These are phyloP conservation scores for Cicer judaicum DNA, from an alignment of 306 rosid genomes.

Conservation along the genomic window DNA sequence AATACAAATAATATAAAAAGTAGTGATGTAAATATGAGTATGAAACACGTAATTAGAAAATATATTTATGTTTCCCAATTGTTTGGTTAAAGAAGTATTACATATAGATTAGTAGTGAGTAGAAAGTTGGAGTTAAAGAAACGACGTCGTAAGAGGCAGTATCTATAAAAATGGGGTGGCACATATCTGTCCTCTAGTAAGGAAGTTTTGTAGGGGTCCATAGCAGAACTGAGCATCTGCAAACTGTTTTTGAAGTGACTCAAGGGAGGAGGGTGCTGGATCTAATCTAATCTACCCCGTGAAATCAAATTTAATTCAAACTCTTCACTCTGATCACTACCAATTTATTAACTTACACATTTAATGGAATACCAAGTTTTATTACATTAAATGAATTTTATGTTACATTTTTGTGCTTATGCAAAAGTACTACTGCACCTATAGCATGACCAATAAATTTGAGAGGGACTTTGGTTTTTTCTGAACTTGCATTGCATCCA, in stretches of 20 bases:
- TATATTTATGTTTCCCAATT: too few relatives aligned
- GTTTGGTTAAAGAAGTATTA: too few relatives aligned
- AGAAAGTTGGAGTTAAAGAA: slow-evolving; percentile 17
- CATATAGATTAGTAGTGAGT: background rate
- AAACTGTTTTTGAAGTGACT: slow-evolving; percentile 72
- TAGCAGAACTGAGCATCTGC: slow-evolving; percentile 47
- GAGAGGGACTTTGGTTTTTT: slow-evolving; percentile 9
- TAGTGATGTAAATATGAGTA: too few relatives aligned
- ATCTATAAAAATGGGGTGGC: slow-evolving; percentile 26
- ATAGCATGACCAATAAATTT: slow-evolving; percentile 41
- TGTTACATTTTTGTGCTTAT: slow-evolving; percentile 26
- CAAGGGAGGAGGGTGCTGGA: slow-evolving; percentile 31
- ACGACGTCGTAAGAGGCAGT: slow-evolving; percentile 45
- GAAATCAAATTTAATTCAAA: too few relatives aligned
- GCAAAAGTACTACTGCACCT: background rate
- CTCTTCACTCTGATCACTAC: too few relatives aligned
- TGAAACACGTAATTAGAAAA: too few relatives aligned
- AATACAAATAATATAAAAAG: too few relatives aligned
- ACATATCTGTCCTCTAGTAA: slow-evolving; percentile 42
- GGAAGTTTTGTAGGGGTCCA: slow-evolving; percentile 53
- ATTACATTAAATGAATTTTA: slow-evolving; percentile 46
- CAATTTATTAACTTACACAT: too few relatives aligned
- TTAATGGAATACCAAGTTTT: slow-evolving; percentile 17
- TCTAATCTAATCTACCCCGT: too few relatives aligned
- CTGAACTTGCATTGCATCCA: slow-evolving; percentile 16